These are phyloP conservation scores for Syncephalastrum sp. DNA, from an alignment of 371 early-diverging fungal species.

Conservation along the genomic window DNA sequence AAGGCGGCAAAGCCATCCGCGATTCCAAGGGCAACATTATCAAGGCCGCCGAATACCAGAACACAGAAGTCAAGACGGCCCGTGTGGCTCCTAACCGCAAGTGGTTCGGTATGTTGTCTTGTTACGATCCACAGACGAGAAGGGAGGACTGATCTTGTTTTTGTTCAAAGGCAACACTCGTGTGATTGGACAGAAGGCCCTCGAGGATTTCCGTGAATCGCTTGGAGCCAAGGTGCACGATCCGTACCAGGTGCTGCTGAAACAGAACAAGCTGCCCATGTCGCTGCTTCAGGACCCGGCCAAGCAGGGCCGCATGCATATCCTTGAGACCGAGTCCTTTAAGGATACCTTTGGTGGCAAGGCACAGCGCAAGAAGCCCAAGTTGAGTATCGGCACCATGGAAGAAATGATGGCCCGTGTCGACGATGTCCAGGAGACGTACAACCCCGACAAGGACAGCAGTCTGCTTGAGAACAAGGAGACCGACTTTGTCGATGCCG, in stretches of 20 bases:
- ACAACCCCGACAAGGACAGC: constrained; percentile 74
- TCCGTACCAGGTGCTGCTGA: constrained; percentile 96
- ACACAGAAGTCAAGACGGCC: constrained; percentile 72
- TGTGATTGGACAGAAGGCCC: constrained; percentile 90
- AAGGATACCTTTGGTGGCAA: constrained; percentile 89
- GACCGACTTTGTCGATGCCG: constrained; percentile 71
- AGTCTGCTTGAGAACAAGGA: constrained; percentile 72
- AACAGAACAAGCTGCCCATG: constrained; percentile 97
- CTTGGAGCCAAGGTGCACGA: constrained; percentile 87
- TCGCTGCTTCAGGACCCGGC: constrained; percentile 86
- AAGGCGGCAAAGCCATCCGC: constrained; percentile 87
- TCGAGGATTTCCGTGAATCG: constrained; percentile 90
- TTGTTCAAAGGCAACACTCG: constrained; percentile 77
- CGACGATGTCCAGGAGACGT: constrained; percentile 67
- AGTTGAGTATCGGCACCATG: constrained; percentile 69
- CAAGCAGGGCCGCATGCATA: constrained; percentile 83
- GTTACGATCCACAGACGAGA: neutral
- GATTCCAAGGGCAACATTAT: constrained; percentile 91
- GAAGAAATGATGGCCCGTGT: constrained; percentile 82
- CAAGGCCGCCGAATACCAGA: constrained; percentile 95
- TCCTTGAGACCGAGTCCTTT: constrained; percentile 94
- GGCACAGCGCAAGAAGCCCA: constrained; percentile 94
- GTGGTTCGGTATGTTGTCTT: constrained; percentile 89
- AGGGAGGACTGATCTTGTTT: constrained; percentile 1
- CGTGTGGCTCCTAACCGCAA: constrained; percentile 94